Evolutionary conservation across 371 early-diverging fungal species (phyloP), one percentile per base, ranked within the genome.

Genomic region (Mucor piriformis): DNA sequence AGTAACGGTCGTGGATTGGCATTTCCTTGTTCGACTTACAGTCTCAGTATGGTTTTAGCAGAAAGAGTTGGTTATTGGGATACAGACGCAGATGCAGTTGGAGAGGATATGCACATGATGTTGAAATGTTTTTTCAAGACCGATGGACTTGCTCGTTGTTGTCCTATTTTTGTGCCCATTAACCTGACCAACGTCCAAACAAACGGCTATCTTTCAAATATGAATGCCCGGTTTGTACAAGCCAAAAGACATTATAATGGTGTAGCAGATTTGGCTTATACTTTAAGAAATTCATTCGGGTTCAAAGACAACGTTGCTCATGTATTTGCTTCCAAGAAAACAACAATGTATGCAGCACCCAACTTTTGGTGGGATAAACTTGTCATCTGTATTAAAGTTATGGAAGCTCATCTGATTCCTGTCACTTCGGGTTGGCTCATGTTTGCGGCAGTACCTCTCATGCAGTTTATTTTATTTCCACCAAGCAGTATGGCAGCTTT

Each of bases 91-190:
- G 89, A 90, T 71, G 84, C 89, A 20, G 87, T 90, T 16, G 92
- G 91, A 27, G 92, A 92, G 66, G 92, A 92, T 69, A 83, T 92
- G 85, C 92, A 92, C 69, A 92, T 92, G 92, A 85, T 83, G 79
- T 74, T 92, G 24, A 90, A 90, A 67, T 88, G 88, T 64, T 92
- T 87, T 64, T 89, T 87, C 69, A 80, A 82, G 59, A 88, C 90
- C 29, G 78, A 81, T 50, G 89, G 88, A 3, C 72, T 73, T 21
- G 82, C 86, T 15, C 80, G 83, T 34, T 81, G 84, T 38, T 83
- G 80, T 46, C 81, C 88, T 25, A 88, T 92, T 66, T 88, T 76
- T 64, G 87, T 88, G 1, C 92, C 92, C 13, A 86, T 88, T 61
- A 89, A 88, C 27, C 64, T 82, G 35, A 86, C 88, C 68, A 89